Conservation (phyloP, 2,329 filamentous ascomycete species). For the Alternaria conjuncta region DNA sequence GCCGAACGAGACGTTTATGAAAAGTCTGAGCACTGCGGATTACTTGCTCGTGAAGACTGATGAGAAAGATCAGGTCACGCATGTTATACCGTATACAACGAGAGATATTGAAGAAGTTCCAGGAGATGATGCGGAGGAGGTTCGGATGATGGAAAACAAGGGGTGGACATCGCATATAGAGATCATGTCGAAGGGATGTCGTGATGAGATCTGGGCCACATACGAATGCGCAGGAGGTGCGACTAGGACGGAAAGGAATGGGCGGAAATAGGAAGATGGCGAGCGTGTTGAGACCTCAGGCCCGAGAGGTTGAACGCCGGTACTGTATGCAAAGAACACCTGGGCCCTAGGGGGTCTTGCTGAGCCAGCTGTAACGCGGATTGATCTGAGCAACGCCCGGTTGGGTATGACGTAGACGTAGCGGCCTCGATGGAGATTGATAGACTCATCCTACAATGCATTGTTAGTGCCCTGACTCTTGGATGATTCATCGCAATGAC, state of each 20-base stretch:
- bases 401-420: neutral
- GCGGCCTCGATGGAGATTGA: neutral
- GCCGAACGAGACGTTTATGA: neutral
- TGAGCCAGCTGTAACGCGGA: neutral
- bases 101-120: neutral
- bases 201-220: neutral
- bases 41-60: neutral
- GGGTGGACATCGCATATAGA: neutral
- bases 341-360: neutral
- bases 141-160: rapidly evolving
- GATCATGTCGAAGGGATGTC: neutral
- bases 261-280: neutral
- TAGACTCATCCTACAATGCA: neutral
- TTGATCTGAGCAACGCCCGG: neutral
- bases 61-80: neutral
- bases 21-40: neutral
- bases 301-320: neutral
- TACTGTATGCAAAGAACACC: neutral
- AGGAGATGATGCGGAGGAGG: neutral
- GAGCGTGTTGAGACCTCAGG: neutral
- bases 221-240: neutral
- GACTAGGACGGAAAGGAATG: neutral
- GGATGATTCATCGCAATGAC: neutral
- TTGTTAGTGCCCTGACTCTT: neutral
- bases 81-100: neutral